Percentiles rank a stretch among this genome's conserved stretches.
Conservation (phyloP, 768 basidiomycete species). For the Collybia mongolica region DNA sequence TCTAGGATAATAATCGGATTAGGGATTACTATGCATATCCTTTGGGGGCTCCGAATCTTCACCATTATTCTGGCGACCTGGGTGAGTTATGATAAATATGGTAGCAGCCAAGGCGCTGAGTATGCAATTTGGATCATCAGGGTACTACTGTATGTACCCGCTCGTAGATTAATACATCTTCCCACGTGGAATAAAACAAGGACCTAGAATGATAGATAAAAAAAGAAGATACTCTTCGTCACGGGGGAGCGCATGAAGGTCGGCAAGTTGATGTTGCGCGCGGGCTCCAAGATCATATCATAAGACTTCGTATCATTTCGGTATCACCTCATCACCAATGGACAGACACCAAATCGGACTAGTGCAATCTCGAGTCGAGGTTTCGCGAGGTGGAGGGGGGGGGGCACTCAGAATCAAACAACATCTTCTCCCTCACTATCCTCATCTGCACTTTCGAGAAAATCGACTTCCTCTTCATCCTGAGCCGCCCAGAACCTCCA, state of each 20-base stretch:
- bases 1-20: slow-evolving; percentile 8
- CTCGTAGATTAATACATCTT: too few relatives aligned
- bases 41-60: slow-evolving; percentile 8
- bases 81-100: neutral
- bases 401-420: neutral
- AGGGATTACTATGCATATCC: too few relatives aligned
- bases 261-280: too few relatives aligned
- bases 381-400: neutral
- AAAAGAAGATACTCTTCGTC: neutral
- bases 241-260: too few relatives aligned
- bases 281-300: too few relatives aligned
- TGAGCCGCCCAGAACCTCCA: slow-evolving; percentile 26
- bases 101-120: neutral
- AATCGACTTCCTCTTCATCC: slow-evolving; percentile 13
- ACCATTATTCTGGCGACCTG: slow-evolving; percentile 9
- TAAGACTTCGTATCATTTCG: too few relatives aligned
- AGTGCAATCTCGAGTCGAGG: too few relatives aligned
- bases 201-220: too few relatives aligned
- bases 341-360: too few relatives aligned
- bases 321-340: too few relatives aligned
- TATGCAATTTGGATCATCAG: neutral
- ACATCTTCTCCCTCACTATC: slow-evolving; percentile 3
- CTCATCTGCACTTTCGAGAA: slow-evolving; percentile 14
- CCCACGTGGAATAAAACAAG: too few relatives aligned
- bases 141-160: neutral